Evolutionary conservation across 495 filamentous ascomycete species (phyloP).

Genomic region (Rhizodiscina lignyota): DNA sequence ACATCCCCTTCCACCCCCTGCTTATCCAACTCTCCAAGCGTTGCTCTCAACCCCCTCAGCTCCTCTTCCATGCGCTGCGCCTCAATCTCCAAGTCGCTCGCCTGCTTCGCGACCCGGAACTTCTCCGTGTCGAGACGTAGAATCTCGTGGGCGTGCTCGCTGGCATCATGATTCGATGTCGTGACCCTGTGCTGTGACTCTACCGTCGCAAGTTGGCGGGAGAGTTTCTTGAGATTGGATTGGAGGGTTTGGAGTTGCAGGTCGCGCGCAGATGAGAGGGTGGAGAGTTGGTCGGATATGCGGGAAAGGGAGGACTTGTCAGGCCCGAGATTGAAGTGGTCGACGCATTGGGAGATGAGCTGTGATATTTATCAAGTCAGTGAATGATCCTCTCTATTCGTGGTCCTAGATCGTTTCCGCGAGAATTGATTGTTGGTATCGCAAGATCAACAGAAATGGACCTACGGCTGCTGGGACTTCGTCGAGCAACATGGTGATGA

Average conservation of each 20-base stretch:
- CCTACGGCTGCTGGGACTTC: conserved; percentile 76
- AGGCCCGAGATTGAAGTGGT: conserved; percentile 84
- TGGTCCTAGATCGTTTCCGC: too few relatives aligned
- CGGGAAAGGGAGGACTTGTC: conserved; percentile 78
- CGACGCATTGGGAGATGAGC: conserved; percentile 80
- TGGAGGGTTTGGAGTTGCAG: conserved; percentile 59
- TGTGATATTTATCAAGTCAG: conserved; percentile 21
- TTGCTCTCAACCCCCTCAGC: conserved; percentile 54
- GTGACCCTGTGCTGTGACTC: conserved; percentile 55
- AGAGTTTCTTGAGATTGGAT: conserved; percentile 50
- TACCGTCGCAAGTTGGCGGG: conserved; percentile 52
- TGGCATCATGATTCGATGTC: conserved; percentile 48
- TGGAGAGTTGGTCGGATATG: conserved; percentile 65
- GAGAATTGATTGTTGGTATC: too few relatives aligned
- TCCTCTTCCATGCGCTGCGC: conserved; percentile 74
- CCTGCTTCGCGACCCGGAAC: conserved; percentile 81
- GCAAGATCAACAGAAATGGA: background rate
- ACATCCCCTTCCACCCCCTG: conserved; percentile 55
- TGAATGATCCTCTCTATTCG: background rate
- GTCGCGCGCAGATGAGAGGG: conserved; percentile 62
- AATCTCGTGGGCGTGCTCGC: conserved; percentile 64
- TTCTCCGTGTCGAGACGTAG: conserved; percentile 81
- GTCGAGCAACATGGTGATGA: conserved; percentile 76
- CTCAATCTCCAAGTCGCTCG: conserved; percentile 79
- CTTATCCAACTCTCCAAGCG: conserved; percentile 65